Base-by-base conservation (phyloP, 208 protist species). In the Kentomonas sorsogonicus region DNA sequence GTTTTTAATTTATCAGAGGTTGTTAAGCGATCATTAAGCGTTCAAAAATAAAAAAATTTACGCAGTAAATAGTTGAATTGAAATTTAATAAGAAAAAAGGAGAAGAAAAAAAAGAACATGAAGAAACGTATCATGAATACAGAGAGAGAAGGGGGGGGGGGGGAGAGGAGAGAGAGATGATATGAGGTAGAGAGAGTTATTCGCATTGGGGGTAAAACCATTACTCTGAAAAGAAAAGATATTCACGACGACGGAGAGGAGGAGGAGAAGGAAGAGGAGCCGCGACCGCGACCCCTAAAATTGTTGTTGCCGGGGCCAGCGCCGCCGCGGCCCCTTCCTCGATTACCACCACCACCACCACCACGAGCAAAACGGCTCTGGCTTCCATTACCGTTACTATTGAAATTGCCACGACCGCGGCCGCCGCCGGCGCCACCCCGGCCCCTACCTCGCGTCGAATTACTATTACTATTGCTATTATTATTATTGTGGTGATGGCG, bases 401-500 rank as follows among this genome's bases (percentile, higher is more conserved):
- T 31, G 25, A 38, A n/a, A n/a, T n/a, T n/a, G n/a, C n/a, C n/a
- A 38, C 33, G 33, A 11, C 16, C 22, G 44, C 26, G 40, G 41
- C 25, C 4, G 38, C 3, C 31, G n/a, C 44, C 15, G 48, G 34
- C 18, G 26, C 38, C 36, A 45, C 48, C 18, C 0, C 53, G 10
- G 3, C 43, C 41, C 16, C 36, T 15, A 18, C 45, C 53, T 22
- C 9, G 25, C 13, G 18, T 18, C 48, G 5, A 6, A 20, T 22
- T 38, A 5, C 29, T 22, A 22, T 53, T 10, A 55, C 26, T 26
- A 15, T 43, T 31, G 3, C 53, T 50, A 18, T 62, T 62, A 40
- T 56, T 56, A 7, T 56, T 41, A 56, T 56, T 53, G 39, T 45
- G 11, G 7, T 41, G 1, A 38, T 23, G 36, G 46, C 9, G 25